These are phyloP conservation scores for Ulota crispa DNA, from an alignment of 225 moss, liverwort and hornwort genomes.

Conservation along the genomic window DNA sequence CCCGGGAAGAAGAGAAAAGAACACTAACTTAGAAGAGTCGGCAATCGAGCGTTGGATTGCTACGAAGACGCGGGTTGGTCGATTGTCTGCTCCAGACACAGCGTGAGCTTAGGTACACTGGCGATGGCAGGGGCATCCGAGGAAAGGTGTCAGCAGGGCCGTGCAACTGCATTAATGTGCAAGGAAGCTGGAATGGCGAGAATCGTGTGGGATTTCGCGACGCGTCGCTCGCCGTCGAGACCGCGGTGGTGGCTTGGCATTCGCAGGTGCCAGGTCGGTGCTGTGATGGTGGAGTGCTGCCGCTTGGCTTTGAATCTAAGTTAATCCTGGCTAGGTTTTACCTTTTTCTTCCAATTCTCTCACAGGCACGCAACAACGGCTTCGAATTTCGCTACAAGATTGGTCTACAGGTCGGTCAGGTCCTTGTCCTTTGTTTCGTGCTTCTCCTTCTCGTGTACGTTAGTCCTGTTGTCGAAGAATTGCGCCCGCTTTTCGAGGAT, in stretches of 20 bases:
- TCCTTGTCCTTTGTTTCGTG: too few species aligned
- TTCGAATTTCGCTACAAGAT: not conserved
- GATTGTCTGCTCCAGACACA: not conserved
- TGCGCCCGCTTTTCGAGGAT: too few species aligned
- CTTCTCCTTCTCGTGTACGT: too few species aligned
- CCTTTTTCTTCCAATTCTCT: not conserved
- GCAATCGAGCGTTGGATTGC: not conserved
- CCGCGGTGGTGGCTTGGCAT: not conserved
- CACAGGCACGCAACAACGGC: not conserved
- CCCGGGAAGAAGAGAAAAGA: not conserved
- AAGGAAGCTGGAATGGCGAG: not conserved
- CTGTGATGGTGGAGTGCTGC: not conserved
- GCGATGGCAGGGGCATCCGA: slow-evolving; percentile 8
- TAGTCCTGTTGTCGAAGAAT: too few species aligned
- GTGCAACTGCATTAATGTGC: not conserved
- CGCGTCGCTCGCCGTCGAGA: not conserved
- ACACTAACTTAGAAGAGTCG: not conserved
- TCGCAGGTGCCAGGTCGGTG: not conserved
- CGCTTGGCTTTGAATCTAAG: not conserved
- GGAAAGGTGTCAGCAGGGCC: slow-evolving; percentile 2
- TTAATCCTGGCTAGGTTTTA: not conserved
- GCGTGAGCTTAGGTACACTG: not conserved
- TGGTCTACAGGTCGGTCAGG: too few species aligned
- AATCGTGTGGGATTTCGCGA: not conserved
- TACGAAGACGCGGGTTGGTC: not conserved